These are phyloP conservation scores for Trametes cinnabarina DNA, from an alignment of 768 basidiomycete genomes.

Conservation along the genomic window DNA sequence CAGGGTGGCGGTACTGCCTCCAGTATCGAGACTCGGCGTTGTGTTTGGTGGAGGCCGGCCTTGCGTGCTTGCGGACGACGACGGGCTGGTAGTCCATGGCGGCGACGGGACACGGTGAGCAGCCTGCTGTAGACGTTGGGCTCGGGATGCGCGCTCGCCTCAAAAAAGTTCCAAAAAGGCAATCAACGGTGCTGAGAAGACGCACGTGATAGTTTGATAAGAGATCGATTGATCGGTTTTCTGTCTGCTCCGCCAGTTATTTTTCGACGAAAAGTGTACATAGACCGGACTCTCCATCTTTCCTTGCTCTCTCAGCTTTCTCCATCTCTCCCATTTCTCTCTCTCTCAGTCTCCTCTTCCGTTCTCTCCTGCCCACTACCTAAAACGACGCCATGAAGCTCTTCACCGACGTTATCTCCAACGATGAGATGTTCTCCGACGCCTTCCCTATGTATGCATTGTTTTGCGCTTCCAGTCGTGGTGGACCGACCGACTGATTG, in stretches of 20 bases:
- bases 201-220: conserved; percentile 29
- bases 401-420: conserved; percentile 68
- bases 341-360: conserved; percentile 20
- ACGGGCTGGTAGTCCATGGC: conserved; percentile 82
- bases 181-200: conserved; percentile 15
- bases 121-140: neutral
- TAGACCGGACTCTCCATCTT: conserved; percentile 9
- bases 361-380: too few relatives aligned
- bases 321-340: conserved; percentile 11
- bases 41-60: conserved; percentile 57
- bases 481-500: neutral
- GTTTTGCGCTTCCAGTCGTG: neutral
- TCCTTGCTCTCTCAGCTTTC: conserved; percentile 13
- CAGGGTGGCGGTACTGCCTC: conserved; percentile 84
- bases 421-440: conserved; percentile 93
- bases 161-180: conserved; percentile 23
- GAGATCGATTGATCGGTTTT: conserved; percentile 31
- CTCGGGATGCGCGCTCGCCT: neutral
- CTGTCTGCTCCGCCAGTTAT: conserved; percentile 15
- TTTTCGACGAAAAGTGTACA: conserved; percentile 19
- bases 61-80: conserved; percentile 55
- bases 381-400: conserved; percentile 58
- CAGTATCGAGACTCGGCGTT: conserved; percentile 78
- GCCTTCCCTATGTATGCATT: conserved; percentile 77
- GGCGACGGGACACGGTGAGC: neutral